A percentile compares a stretch with the other conserved stretches of the same genome.
These are phyloP conservation scores for Phylloporus arenicola DNA, from an alignment of 768 basidiomycete species.

Conservation along the genomic window DNA sequence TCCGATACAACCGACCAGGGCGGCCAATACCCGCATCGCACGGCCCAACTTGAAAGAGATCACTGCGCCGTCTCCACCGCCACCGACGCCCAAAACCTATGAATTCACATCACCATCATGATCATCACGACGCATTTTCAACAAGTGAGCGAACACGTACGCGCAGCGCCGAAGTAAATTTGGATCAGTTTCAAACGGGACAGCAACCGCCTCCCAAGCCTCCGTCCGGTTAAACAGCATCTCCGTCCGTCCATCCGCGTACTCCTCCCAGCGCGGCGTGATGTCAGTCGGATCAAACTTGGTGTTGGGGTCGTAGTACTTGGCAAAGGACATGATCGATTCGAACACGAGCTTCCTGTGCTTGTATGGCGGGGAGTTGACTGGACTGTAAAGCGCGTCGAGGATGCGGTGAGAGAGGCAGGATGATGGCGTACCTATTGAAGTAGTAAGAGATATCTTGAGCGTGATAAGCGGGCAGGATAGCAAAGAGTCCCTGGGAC, in stretches of 20 bases:
- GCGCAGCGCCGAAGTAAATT: slow-evolving; percentile 4
- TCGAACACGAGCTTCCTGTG: slow-evolving; percentile 22
- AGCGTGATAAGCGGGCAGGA: slow-evolving; percentile 29
- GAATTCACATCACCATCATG: background rate
- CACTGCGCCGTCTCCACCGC: background rate
- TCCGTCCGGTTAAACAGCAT: slow-evolving; percentile 16
- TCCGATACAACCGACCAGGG: too few species aligned
- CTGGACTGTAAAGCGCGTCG: background rate
- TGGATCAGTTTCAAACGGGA: slow-evolving; percentile 3
- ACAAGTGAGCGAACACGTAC: background rate
- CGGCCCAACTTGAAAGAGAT: background rate
- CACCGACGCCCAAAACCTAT: background rate
- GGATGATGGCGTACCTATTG: slow-evolving; percentile 13
- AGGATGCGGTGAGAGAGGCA: background rate
- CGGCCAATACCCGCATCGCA: too few species aligned
- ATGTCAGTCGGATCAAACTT: slow-evolving; percentile 15
- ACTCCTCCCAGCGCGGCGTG: slow-evolving; percentile 12
- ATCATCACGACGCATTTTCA: background rate
- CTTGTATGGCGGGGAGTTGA: slow-evolving; percentile 18
- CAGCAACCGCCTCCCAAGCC: background rate
- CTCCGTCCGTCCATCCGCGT: slow-evolving; percentile 5
- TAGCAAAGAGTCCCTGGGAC: slow-evolving; percentile 27
- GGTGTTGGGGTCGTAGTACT: slow-evolving; percentile 18
- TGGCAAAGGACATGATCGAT: slow-evolving; percentile 22
- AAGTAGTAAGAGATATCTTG: slow-evolving; percentile 40